These are phyloP conservation scores for Moesziomyces aphidis DNA, from an alignment of 1,284 basidiomycete species.

Conservation along the genomic window DNA sequence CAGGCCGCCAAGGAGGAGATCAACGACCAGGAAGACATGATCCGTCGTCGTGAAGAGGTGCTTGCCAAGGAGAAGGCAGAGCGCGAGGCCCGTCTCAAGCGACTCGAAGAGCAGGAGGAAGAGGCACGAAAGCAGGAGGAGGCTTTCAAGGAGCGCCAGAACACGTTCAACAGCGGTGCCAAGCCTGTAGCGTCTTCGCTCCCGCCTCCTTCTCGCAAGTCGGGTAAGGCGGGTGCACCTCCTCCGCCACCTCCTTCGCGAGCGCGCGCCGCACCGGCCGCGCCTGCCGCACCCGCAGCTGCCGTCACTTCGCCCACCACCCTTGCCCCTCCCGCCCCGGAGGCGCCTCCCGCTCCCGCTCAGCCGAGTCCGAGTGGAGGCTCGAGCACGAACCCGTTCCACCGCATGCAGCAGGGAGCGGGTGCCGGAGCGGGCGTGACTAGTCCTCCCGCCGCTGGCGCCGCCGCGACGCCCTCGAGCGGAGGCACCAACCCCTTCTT, in stretches of 20 bases:
- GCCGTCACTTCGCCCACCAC: conserved; percentile 18
- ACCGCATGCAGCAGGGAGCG: conserved; percentile 56
- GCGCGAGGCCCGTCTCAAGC: conserved; percentile 54
- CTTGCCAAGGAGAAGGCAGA: conserved; percentile 62
- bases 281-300: conserved; percentile 44
- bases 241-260: conserved; percentile 46
- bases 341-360: conserved; percentile 27
- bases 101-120: conserved; percentile 62
- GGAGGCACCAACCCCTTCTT: conserved; percentile 64
- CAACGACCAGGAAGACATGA: conserved; percentile 57
- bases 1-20: conserved; percentile 60
- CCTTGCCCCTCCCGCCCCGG: conserved; percentile 14
- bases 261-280: conserved; percentile 40
- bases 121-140: conserved; percentile 59
- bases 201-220: conserved; percentile 54
- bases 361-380: conserved; percentile 31
- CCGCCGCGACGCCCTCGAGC: conserved; percentile 20
- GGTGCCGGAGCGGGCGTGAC: conserved; percentile 30
- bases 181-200: conserved; percentile 43
- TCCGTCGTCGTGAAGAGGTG: conserved; percentile 60
- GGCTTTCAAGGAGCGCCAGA: conserved; percentile 59
- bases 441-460: conserved; percentile 22
- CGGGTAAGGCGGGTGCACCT: conserved; percentile 36
- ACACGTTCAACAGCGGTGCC: conserved; percentile 42
- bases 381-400: conserved; percentile 61